These are phyloP conservation scores for Phialemonium atrogriseum DNA, from an alignment of 2,329 filamentous ascomycete species.

Conservation along the genomic window DNA sequence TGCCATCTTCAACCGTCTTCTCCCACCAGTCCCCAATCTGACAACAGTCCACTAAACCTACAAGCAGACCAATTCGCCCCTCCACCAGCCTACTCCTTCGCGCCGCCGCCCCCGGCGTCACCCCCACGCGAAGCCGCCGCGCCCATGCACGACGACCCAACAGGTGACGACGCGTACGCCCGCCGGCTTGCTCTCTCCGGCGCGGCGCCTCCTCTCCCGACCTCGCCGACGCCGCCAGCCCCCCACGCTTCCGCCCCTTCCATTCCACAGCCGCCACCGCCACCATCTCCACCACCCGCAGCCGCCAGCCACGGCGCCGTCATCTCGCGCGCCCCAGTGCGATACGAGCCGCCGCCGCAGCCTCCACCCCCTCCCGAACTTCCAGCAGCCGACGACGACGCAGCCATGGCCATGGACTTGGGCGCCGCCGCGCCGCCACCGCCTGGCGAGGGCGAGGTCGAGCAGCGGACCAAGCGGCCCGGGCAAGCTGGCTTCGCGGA, in stretches of 20 bases:
- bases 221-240: slow-evolving; percentile 22
- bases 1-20: not conserved
- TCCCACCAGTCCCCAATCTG: not conserved
- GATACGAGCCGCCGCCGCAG: slow-evolving; percentile 25
- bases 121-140: slow-evolving; percentile 35
- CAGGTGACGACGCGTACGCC: slow-evolving; percentile 62
- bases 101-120: slow-evolving; percentile 44
- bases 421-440: slow-evolving; percentile 23
- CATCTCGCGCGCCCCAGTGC: slow-evolving; percentile 19
- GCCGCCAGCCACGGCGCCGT: slow-evolving; percentile 18
- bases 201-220: slow-evolving; percentile 27
- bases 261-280: slow-evolving; percentile 22
- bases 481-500: slow-evolving; percentile 80
- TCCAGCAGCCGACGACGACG: slow-evolving; percentile 23
- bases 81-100: slow-evolving; percentile 46
- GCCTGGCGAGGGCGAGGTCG: slow-evolving; percentile 22
- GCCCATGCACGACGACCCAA: slow-evolving; percentile 52
- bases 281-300: slow-evolving; percentile 22
- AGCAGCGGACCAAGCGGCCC: slow-evolving; percentile 58
- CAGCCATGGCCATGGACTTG: slow-evolving; percentile 49
- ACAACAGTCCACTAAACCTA: not conserved
- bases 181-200: slow-evolving; percentile 50
- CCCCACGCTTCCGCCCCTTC: too few species aligned
- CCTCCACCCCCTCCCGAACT: slow-evolving; percentile 26
- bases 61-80: slow-evolving; percentile 52